Conservation (phyloP, 805 yeast species). For the Saturnispora sanitii region DNA sequence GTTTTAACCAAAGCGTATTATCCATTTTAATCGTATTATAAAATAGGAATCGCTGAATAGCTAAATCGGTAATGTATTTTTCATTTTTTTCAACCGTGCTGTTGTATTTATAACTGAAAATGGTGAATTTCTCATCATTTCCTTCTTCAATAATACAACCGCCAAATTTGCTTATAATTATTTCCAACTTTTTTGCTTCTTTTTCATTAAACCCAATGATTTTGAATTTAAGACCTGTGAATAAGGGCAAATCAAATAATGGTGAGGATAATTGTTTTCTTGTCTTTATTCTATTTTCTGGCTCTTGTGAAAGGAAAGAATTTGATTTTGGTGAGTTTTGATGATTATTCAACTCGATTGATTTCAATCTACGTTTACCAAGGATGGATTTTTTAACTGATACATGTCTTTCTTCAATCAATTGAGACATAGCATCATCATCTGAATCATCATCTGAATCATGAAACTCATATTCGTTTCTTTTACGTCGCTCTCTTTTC, state of each 20-base stretch:
- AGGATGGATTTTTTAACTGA: neutral
- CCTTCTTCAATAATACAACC: constrained; percentile 12
- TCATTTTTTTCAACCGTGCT: neutral
- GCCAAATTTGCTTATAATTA: constrained; percentile 19
- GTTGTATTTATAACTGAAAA: constrained; percentile 17
- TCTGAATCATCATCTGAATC: constrained; percentile 6
- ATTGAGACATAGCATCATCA: constrained; percentile 11
- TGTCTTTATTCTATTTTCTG: neutral
- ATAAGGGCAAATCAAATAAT: constrained; percentile 9
- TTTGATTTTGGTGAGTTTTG: neutral
- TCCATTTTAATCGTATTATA: constrained; percentile 13
- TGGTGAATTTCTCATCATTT: constrained; percentile 9
- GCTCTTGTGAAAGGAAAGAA: neutral
- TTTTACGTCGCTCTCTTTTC: neutral
- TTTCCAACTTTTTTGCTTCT: constrained; percentile 16
- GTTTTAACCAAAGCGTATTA: constrained; percentile 19
- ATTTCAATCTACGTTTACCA: constrained; percentile 4
- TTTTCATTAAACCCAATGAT: constrained; percentile 14
- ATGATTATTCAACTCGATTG: neutral
- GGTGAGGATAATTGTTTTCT: neutral
- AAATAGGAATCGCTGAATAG: constrained; percentile 23
- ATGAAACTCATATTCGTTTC: neutral
- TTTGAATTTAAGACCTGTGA: constrained; percentile 15
- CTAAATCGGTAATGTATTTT: constrained; percentile 21
- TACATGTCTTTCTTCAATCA: neutral